These are phyloP conservation scores for Lophiotrema nucula DNA, from an alignment of 495 filamentous ascomycete species.

Conservation along the genomic window DNA sequence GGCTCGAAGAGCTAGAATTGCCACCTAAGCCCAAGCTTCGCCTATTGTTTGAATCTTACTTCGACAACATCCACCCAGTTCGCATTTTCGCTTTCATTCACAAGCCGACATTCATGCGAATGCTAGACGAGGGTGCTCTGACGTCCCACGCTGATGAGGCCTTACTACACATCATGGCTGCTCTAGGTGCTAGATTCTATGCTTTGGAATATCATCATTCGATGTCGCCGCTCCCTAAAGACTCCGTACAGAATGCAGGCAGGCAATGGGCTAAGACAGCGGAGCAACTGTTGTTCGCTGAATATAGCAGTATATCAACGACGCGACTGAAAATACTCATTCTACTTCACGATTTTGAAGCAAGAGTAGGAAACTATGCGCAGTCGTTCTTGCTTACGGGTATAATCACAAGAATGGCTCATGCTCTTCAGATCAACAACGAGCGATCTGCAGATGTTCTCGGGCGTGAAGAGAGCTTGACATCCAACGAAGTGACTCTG, in stretches of 20 bases:
- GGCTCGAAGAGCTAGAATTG: too few relatives aligned
- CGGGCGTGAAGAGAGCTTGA: neutral
- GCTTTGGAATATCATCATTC: neutral
- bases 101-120: conserved; percentile 3
- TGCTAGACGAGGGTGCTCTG: neutral
- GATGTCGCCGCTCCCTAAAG: neutral
- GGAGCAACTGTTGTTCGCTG: conserved; percentile 1
- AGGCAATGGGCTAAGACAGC: conserved; percentile 6
- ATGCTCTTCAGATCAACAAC: conserved; percentile 8
- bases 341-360: conserved; percentile 3
- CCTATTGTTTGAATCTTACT: neutral
- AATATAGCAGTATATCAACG: conserved; percentile 3
- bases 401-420: neutral
- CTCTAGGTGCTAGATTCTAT: conserved; percentile 6
- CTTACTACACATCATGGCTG: conserved; percentile 1
- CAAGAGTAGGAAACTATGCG: conserved; percentile 1
- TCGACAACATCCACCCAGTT: conserved; percentile 2
- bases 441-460: neutral
- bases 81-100: conserved; percentile 2
- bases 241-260: conserved; percentile 1
- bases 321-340: neutral
- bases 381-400: neutral
- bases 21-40: neutral
- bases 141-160: neutral
- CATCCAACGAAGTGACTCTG: neutral